Base-by-base conservation (phyloP, 2,329 filamentous ascomycete species). In the Diaporthe amygdali region DNA sequence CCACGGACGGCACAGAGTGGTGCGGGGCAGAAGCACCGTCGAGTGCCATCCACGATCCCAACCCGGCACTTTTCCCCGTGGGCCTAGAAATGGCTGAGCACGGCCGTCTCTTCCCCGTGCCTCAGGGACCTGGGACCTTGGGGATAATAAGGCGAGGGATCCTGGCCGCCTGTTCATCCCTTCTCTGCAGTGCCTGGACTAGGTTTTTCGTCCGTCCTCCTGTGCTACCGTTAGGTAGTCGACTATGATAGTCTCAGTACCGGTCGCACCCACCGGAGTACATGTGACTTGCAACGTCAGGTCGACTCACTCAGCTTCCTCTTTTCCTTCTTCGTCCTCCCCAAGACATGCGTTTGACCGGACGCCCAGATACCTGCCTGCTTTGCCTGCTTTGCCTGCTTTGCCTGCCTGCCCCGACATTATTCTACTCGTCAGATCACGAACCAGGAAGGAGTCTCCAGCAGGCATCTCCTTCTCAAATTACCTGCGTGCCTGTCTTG, bases 81-180 rank as follows among this genome's bases (percentile, higher is more conserved):
- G 39, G 56, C 56, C 56, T 63, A 63, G 56, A 63, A 63, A 63
- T 27, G 41, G 15, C 56, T 63, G 30, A 46, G 56, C 56, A 47
- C 56, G 56, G 39, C 7, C 56, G 46, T 46, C 10, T 32, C 39
- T 25, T 39, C 55, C 39, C 37, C 55, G 32, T 46, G 37, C 27
- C 46, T 63, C 56, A 63, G 56, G 56, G 30, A 20, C 56, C 37
- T 39, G 37, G 37, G 3, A 39, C 6, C 6, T 14, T 22, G 32
- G 39, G 51, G 59, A 34, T 10, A 22, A 15, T 30, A 64, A 37
- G 59, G 37, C 59, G 30, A 25, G 59, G 59, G 59, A 64, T 37
- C 59, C 59, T 27, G 59, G 59, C 59, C 59, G 27, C 20, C 59
- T 47, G 59, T 64, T 64, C 59, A 64, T 64, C 59, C 59, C 59